Evolutionary conservation across 179 eudicot species (phyloP).

Genomic region (Dionaea muscipula): DNA sequence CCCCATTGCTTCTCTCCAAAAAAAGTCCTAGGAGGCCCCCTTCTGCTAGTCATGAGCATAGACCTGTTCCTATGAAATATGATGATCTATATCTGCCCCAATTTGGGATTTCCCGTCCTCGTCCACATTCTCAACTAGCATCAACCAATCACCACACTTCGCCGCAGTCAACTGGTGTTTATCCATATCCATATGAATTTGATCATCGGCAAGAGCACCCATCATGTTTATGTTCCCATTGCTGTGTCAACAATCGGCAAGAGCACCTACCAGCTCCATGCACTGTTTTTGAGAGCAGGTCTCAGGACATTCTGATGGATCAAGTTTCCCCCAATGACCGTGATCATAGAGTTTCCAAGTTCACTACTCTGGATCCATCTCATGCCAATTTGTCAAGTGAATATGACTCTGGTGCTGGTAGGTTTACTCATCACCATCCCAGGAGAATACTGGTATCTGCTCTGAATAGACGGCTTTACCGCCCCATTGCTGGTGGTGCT

Average conservation of each 20-base stretch:
- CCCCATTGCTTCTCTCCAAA: slow-evolving; percentile 23
- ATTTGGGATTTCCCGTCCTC: slow-evolving; percentile 15
- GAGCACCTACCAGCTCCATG: slow-evolving; percentile 19
- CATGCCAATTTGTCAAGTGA: slow-evolving; percentile 6
- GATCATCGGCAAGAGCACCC: slow-evolving; percentile 33
- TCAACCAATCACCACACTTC: slow-evolving; percentile 19
- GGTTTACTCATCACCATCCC: slow-evolving; percentile 19
- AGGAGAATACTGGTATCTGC: slow-evolving; percentile 21
- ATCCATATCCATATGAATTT: slow-evolving; percentile 17
- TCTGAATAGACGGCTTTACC: slow-evolving; percentile 27
- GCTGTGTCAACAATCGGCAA: slow-evolving; percentile 33
- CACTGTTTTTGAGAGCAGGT: slow-evolving; percentile 10
- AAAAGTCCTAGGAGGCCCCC: slow-evolving; percentile 16
- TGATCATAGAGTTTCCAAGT: slow-evolving; percentile 20
- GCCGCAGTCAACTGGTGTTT: slow-evolving; percentile 19
- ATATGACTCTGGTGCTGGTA: slow-evolving; percentile 14
- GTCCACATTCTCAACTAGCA: slow-evolving; percentile 9
- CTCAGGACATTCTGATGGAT: slow-evolving; percentile 11
- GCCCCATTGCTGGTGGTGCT: slow-evolving; percentile 66
- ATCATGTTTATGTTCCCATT: slow-evolving; percentile 37
- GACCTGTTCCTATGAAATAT: slow-evolving; percentile 12
- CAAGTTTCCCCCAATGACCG: slow-evolving; percentile 13
- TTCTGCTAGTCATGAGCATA: slow-evolving; percentile 15
- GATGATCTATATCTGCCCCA: slow-evolving; percentile 23
- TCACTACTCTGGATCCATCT: slow-evolving; percentile 17